Evolutionary conservation across 306 rosid genomes (phyloP).

Genomic region (Cicer chorassanicum): DNA sequence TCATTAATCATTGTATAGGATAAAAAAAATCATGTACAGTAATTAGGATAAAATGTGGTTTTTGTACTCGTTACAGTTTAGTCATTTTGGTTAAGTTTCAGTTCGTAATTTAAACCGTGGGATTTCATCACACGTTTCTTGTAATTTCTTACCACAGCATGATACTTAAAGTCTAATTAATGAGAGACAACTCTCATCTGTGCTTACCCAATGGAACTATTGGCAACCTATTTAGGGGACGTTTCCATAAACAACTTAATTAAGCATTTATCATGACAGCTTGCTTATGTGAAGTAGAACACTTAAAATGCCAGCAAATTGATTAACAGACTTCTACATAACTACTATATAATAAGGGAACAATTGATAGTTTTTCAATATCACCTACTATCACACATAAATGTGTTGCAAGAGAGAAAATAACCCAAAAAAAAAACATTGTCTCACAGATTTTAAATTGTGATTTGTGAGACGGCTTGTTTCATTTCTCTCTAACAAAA

Average conservation of each 20-base stretch:
- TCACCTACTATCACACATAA: background rate
- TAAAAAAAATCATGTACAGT: constrained; percentile 3
- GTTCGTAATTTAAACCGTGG: background rate
- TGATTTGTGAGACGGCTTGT: constrained; percentile 4
- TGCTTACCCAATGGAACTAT: background rate
- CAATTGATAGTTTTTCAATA: background rate
- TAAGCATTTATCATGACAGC: background rate
- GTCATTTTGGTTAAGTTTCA: background rate
- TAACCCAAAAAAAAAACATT: background rate
- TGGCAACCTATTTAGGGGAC: background rate
- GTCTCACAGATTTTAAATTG: constrained; percentile 1
- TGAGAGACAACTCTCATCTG: background rate
- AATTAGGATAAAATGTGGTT: background rate
- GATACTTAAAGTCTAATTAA: background rate
- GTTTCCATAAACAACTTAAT: background rate
- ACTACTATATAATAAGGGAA: constrained; percentile 3
- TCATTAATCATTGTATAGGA: background rate
- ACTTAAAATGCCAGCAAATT: constrained; percentile 1
- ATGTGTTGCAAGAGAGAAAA: background rate
- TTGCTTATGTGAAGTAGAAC: background rate
- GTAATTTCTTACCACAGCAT: background rate
- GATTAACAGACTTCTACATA: background rate
- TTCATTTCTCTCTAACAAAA: background rate
- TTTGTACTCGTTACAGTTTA: background rate
- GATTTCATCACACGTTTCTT: background rate